Conservation (phyloP, 768 basidiomycete genomes). For the Psilocybe subaeruginosa region DNA sequence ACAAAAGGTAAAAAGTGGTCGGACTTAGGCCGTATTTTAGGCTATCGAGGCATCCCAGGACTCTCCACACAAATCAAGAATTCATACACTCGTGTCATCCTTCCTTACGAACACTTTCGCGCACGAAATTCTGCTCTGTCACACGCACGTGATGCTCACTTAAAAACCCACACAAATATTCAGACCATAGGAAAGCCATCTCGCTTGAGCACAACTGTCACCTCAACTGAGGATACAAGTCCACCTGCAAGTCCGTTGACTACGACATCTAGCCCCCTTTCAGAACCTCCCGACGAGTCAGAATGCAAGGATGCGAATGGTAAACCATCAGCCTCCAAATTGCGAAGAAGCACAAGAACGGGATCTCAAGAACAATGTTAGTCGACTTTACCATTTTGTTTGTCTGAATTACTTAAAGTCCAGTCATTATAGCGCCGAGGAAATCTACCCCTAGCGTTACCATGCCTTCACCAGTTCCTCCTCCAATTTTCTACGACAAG, state of each 20-base stretch:
- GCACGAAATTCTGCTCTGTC: constrained; percentile 63
- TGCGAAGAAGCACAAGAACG: constrained; percentile 56
- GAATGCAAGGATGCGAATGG: constrained; percentile 62
- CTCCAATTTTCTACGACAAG: constrained; percentile 53
- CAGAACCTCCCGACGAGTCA: constrained; percentile 79
- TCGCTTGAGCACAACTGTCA: constrained; percentile 40
- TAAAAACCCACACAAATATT: constrained; percentile 58
- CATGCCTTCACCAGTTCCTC: constrained; percentile 38
- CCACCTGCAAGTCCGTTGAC: constrained; percentile 77
- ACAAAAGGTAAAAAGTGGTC: constrained; percentile 87
- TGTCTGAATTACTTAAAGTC: constrained; percentile 12
- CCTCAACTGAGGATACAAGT: constrained; percentile 49
- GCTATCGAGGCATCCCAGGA: constrained; percentile 81
- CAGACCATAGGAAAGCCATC: constrained; percentile 34
- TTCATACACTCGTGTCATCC: constrained; percentile 88
- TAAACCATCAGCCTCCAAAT: constrained; percentile 39
- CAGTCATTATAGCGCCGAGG: constrained; percentile 32
- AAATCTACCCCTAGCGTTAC: constrained; percentile 28
- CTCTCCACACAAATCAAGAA: constrained; percentile 88
- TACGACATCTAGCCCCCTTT: constrained; percentile 76
- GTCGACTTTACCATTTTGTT: constrained; percentile 18
- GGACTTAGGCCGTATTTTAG: constrained; percentile 79
- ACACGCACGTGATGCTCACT: constrained; percentile 47
- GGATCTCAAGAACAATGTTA: constrained; percentile 51
- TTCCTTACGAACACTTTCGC: constrained; percentile 94